Conservation (phyloP, 2,329 filamentous ascomycete species). For the Neopestalotiopsis clavispora region DNA sequence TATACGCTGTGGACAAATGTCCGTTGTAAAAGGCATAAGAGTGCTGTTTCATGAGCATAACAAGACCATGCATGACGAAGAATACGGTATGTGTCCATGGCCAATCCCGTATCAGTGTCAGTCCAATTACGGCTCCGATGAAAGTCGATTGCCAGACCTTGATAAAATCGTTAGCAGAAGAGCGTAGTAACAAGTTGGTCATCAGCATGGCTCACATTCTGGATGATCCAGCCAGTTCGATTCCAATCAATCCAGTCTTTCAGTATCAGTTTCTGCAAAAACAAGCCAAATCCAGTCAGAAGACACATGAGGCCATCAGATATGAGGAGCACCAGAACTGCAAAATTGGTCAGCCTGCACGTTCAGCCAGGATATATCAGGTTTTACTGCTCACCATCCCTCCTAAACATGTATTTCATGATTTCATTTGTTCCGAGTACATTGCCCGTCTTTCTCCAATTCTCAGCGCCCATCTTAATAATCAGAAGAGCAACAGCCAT, state of each 20-base stretch:
- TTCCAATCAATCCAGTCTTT: constrained; percentile 71
- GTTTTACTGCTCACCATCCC: constrained; percentile 42
- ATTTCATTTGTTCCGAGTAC: constrained; percentile 75
- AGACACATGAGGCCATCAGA: constrained; percentile 75
- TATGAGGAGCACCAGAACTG: constrained; percentile 57
- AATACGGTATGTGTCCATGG: constrained; percentile 82
- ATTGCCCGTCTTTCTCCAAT: constrained; percentile 72
- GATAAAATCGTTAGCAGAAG: background rate
- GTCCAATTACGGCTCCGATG: constrained; percentile 64
- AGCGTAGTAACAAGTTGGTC: background rate
- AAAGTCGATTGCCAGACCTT: constrained; percentile 72
- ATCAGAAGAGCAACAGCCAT: constrained; percentile 70
- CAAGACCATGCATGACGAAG: constrained; percentile 51
- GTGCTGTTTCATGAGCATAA: constrained; percentile 86
- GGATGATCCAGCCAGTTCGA: constrained; percentile 72
- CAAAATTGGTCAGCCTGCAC: background rate
- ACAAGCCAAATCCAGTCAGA: constrained; percentile 67
- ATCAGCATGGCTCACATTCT: constrained; percentile 55
- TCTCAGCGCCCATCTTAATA: constrained; percentile 68
- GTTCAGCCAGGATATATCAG: background rate
- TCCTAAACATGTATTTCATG: constrained; percentile 67
- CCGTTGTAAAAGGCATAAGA: constrained; percentile 82
- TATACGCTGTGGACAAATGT: constrained; percentile 66
- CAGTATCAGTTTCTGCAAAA: constrained; percentile 66
- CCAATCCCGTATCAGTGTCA: constrained; percentile 75